A percentile compares a stretch with the other conserved stretches of the same genome.
These are phyloP conservation scores for Abortiporus biennis DNA, from an alignment of 1,284 basidiomycete genomes.

Conservation along the genomic window DNA sequence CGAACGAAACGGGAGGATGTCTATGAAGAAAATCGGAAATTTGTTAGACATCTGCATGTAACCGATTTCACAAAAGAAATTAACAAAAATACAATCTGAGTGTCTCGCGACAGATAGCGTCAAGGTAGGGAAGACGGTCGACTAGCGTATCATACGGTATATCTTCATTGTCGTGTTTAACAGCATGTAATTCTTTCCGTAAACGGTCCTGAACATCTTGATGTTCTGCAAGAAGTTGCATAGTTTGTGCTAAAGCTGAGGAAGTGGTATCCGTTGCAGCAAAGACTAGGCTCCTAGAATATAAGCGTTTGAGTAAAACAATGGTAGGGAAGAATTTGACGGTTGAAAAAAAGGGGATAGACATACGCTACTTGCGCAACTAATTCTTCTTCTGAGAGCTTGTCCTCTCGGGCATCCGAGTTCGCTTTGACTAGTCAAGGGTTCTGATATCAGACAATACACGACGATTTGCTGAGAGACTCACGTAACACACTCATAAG, in stretches of 20 bases:
- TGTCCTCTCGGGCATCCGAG: constrained; percentile 16
- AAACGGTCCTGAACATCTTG: constrained; percentile 17
- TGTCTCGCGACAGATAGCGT: constrained; percentile 40
- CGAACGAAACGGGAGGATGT: not conserved
- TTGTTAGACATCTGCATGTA: not conserved
- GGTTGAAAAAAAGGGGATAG: too few species aligned
- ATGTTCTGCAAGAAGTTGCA: constrained; percentile 14
- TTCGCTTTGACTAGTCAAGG: constrained; percentile 22
- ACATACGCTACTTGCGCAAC: constrained; percentile 21
- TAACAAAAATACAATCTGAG: constrained; percentile 27
- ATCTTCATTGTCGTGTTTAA: constrained; percentile 6
- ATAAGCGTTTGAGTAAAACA: not conserved
- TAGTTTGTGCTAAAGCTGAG: constrained; percentile 11
- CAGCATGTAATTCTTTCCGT: constrained; percentile 15
- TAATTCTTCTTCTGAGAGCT: constrained; percentile 17
- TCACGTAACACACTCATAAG: constrained; percentile 37
- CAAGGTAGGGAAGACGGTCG: constrained; percentile 41
- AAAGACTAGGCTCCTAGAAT: constrained; percentile 10
- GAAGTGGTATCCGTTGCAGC: constrained; percentile 19
- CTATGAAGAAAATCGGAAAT: too few species aligned
- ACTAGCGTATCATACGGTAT: constrained; percentile 20
- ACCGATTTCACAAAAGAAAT: too few species aligned
- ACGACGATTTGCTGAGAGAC: too few species aligned
- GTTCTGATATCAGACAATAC: not conserved
- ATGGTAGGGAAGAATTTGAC: not conserved